Conservation (phyloP, 2,329 filamentous ascomycete species). For the Leptodontidium sp. region DNA sequence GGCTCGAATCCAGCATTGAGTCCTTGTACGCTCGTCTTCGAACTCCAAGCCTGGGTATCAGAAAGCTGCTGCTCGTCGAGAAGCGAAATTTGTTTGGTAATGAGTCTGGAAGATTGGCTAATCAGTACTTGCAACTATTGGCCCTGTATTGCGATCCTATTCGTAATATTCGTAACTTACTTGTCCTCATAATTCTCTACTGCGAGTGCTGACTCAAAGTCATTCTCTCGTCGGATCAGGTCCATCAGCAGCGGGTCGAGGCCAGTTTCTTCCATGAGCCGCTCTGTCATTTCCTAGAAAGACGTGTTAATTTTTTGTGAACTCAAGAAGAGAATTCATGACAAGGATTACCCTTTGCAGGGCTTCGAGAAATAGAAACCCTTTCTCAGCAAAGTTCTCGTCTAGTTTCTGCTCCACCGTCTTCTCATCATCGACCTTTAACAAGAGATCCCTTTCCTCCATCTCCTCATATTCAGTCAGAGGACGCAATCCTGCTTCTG, state of each 20-base stretch:
- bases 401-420: neutral
- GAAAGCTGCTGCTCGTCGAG: conserved; percentile 22
- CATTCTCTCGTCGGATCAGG: conserved; percentile 10
- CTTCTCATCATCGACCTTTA: neutral
- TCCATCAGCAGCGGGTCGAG: conserved; percentile 10
- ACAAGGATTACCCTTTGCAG: neutral
- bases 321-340: neutral
- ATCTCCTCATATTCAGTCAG: neutral
- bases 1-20: neutral
- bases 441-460: neutral
- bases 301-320: neutral
- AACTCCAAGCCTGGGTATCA: neutral
- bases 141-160: neutral
- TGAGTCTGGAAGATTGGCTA: conserved; percentile 26
- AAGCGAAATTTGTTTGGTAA: conserved; percentile 32
- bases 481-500: neutral
- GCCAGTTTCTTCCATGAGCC: neutral
- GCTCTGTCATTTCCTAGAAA: neutral
- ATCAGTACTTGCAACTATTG: neutral
- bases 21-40: neutral
- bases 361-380: neutral
- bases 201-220: conserved; percentile 6
- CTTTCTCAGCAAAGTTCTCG: neutral
- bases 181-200: conserved; percentile 23
- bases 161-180: conserved; percentile 16